phyloP scores from a whole-genome alignment of 2,329 filamentous ascomycete species.

The Dactylellina drechsleri region DNA sequence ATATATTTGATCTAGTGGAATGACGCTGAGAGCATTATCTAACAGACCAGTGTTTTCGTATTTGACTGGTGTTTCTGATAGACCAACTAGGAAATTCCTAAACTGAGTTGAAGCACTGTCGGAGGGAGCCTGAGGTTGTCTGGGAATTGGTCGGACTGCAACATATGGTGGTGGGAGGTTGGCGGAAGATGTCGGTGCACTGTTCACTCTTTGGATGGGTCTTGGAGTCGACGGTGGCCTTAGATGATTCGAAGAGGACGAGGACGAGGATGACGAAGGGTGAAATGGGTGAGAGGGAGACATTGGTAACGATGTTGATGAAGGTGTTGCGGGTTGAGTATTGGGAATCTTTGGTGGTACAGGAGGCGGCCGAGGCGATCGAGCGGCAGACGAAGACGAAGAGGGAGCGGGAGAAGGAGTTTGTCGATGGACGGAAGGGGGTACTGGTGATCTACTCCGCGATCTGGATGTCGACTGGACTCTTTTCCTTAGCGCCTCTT shows the following conservation, averaged over 20 bases:
- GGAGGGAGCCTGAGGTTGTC: conserved; percentile 78
- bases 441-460: conserved; percentile 69
- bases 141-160: conserved; percentile 65
- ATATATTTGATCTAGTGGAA: conserved; percentile 91
- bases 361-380: conserved; percentile 61
- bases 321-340: conserved; percentile 23
- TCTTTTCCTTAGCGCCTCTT: conserved; percentile 65
- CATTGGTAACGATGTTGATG: conserved; percentile 56
- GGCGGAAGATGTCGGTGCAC: conserved; percentile 33
- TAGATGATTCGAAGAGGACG: conserved; percentile 61
- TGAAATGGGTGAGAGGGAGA: conserved; percentile 42
- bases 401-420: conserved; percentile 52
- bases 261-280: conserved; percentile 58
- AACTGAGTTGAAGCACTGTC: conserved; percentile 78
- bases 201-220: conserved; percentile 59
- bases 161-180: conserved; percentile 69
- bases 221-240: conserved; percentile 55
- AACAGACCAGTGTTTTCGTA: conserved; percentile 96
- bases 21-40: conserved; percentile 86
- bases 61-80: conserved; percentile 88
- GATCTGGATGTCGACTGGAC: conserved; percentile 67
- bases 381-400: conserved; percentile 62
- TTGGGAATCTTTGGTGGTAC: conserved; percentile 58
- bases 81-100: conserved; percentile 81
- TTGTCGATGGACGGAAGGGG: conserved; percentile 61